Evolutionary conservation across 2,329 filamentous ascomycete species (phyloP).

Genomic region (Xylariales sp.): DNA sequence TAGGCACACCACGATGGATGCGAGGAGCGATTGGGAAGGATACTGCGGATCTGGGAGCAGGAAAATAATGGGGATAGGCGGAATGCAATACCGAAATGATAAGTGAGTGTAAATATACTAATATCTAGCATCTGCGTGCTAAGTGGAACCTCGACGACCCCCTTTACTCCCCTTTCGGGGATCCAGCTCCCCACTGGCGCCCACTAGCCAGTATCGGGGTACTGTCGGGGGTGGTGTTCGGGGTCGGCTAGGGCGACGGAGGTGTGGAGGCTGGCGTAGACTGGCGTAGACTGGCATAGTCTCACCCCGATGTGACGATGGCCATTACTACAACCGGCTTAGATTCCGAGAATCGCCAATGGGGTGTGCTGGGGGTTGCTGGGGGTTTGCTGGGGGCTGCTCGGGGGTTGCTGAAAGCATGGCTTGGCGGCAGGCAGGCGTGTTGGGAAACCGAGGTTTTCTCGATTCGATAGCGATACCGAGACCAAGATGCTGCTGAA

Average conservation of each 20-base stretch:
- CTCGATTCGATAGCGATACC: neutral
- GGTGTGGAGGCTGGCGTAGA: neutral
- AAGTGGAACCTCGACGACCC: conserved; percentile 15
- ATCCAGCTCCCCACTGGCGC: conserved; percentile 12
- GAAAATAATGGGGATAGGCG: conserved; percentile 33
- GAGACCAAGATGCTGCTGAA: neutral
- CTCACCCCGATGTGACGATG: no score
- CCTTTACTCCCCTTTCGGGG: neutral
- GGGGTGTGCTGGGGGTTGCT: no score
- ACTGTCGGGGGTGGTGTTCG: no score
- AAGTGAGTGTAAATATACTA: conserved; percentile 6
- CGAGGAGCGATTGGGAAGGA: conserved; percentile 4
- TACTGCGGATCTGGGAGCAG: conserved; percentile 2
- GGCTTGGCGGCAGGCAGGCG: conserved; percentile 19
- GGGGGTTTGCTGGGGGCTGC: no score
- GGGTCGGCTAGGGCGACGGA: neutral
- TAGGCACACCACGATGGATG: conserved; percentile 24
- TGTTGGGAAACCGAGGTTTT: conserved; percentile 15
- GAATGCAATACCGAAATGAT: conserved; percentile 18
- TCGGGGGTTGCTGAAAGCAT: no score
- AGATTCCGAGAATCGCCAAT: conserved; percentile 28
- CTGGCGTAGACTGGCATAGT: no score
- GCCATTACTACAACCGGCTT: conserved; percentile 19
- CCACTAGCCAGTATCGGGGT: neutral
- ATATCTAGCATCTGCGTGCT: neutral